Evolutionary conservation across 129 eudicot genomes (phyloP), one percentile per base, ranked within the genome.

Genomic region (Artemisia argyi): DNA sequence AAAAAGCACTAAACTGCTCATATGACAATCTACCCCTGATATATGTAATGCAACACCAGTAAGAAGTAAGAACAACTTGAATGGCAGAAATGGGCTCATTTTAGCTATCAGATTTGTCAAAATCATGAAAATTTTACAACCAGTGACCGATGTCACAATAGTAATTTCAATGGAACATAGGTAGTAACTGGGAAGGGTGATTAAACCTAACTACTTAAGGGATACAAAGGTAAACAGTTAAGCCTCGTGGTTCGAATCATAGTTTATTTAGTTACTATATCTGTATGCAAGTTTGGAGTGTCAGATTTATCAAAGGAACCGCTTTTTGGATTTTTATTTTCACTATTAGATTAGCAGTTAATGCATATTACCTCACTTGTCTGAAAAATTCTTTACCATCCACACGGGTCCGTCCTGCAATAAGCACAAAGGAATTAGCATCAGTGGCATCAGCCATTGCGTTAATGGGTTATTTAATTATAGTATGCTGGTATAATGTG

Each of bases 321-420:
- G 28, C 56, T 22, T 66, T 39, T 66, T 22, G 59, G 9, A 66
- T 57, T 32, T 58, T 13, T 66, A 56, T 72, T 63, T 44, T 60
- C 67, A 71, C 67, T 42, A 68, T 62, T 28, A 76, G 53, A 57
- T 11, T 48, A 39, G 17, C 52, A 62, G 20, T 49, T n/a, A 42
- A 47, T 61, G 55, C 79, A 55, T 14, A 24, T 63, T 90, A 94
- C 99, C 99, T 94, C 85, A 94, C 99, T 94, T 90, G 99, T 74
- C 99, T 93, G 61, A 93, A 93, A 79, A 89, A 89, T 70, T 93
- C 98, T 85, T 93, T 93, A 63, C 96, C 98, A 72, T 93, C 99
- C 65, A 94, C 99, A 32, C 99, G 93, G 44, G 97, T 75, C 80
- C 92, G 86, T 53, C 90, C 97, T 90, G 76, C 16, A 75, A 73